Evolutionary conservation across 2,329 filamentous ascomycete genomes (phyloP), one percentile per base, ranked within the genome.

Genomic region (Beauveria caledonica): DNA sequence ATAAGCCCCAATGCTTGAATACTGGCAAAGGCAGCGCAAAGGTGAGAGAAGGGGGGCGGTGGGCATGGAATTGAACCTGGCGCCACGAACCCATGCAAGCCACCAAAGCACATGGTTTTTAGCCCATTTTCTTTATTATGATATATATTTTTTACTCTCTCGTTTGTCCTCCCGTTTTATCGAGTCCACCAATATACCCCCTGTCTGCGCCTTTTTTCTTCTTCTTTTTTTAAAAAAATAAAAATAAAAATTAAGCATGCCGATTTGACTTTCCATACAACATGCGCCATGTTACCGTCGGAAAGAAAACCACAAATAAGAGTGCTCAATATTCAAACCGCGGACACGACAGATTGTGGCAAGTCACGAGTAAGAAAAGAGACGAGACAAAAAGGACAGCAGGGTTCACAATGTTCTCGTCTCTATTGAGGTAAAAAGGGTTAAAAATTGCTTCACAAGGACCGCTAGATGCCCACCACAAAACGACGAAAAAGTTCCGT

Each of bases 391-490:
- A 7, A 55, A 1, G 33, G 33, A 13, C 33, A 36, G 33, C 11
- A 36, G 33, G 11, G 33, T 36, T 36, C 33, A 36, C 33, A 36
- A 36, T 13, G 33, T 36, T 36, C 11, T 36, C 33, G 33, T 13
- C 33, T 36, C 33, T 36, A 36, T 36, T 36, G 33, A 36, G 33
- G 33, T 5, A 5, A 36, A 36, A 36, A 36, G 45, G 44, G 46
- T 27, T 57, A 57, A 36, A 33, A 58, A 8, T 36, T 49, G 21
- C 10, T 58, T 45, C 33, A 10, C n/a, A 21, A 49, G n/a, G 33
- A 58, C 55, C 55, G 55, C 55, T 59, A 59, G 25, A 59, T 59
- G 56, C 48, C 56, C 56, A 59, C 48, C 56, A 59, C 48, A 58
- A 50, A 55, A 48, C 19, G 21, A 52, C 29, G 23, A 50, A 52